These are phyloP conservation scores for Plenodomus biglobosus DNA, from an alignment of 2,329 filamentous ascomycete genomes.

Conservation along the genomic window DNA sequence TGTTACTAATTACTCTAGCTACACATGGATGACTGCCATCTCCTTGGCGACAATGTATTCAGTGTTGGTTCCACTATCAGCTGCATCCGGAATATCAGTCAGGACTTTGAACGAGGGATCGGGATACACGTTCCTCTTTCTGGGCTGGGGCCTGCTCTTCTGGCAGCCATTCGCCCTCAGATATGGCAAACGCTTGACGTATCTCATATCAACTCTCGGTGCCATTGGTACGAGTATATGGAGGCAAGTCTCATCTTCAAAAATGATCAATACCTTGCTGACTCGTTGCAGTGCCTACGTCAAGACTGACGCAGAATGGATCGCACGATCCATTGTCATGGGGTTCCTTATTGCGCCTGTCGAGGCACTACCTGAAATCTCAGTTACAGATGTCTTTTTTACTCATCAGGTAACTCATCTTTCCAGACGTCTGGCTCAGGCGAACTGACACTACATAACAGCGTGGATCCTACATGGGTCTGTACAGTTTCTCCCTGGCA, in stretches of 20 bases:
- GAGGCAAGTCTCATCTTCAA: slow-evolving; percentile 26
- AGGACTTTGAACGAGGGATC: slow-evolving; percentile 53
- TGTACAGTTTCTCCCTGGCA: slow-evolving; percentile 38
- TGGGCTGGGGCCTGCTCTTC: slow-evolving; percentile 55
- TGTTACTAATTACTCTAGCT: slow-evolving; percentile 43
- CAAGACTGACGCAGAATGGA: slow-evolving; percentile 51
- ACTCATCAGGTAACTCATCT: slow-evolving; percentile 21
- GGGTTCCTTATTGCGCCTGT: slow-evolving; percentile 54
- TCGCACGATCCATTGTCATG: slow-evolving; percentile 50
- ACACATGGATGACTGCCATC: slow-evolving; percentile 54
- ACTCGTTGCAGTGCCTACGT: slow-evolving; percentile 47
- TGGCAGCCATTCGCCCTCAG: slow-evolving; percentile 57
- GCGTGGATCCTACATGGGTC: slow-evolving; percentile 34
- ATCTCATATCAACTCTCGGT: slow-evolving; percentile 48
- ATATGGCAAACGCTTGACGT: slow-evolving; percentile 55
- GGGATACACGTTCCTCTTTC: slow-evolving; percentile 56
- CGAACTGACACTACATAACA: slow-evolving; percentile 2
- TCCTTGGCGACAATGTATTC: slow-evolving; percentile 54
- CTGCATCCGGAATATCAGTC: slow-evolving; percentile 51
- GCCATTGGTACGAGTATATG: slow-evolving; percentile 48
- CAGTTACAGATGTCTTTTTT: slow-evolving; percentile 48
- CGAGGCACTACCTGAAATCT: slow-evolving; percentile 53
- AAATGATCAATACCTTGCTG: neutral
- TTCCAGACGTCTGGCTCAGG: neutral
- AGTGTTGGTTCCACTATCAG: slow-evolving; percentile 52